These are phyloP conservation scores for Monosporascus sp. DNA, from an alignment of 2,329 filamentous ascomycete species.

Conservation along the genomic window DNA sequence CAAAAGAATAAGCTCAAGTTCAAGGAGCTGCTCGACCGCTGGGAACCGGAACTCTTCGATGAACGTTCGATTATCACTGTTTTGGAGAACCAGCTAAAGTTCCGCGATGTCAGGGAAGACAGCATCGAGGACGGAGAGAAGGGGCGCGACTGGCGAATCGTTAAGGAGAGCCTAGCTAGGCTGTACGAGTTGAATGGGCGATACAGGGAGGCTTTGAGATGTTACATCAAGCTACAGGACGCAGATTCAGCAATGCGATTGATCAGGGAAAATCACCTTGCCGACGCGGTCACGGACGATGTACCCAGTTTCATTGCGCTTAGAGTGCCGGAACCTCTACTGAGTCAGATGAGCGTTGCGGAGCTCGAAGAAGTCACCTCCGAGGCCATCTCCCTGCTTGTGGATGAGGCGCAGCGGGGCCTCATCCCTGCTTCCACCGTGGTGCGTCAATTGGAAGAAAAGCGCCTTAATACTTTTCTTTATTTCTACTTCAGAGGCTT, in stretches of 20 bases:
- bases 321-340: slow-evolving; percentile 68
- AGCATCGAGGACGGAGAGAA: slow-evolving; percentile 67
- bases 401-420: slow-evolving; percentile 85
- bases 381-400: slow-evolving; percentile 80
- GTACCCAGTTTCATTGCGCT: slow-evolving; percentile 84
- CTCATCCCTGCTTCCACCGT: slow-evolving; percentile 75
- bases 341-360: slow-evolving; percentile 56
- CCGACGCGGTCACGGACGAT: slow-evolving; percentile 83
- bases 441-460: slow-evolving; percentile 67
- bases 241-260: slow-evolving; percentile 82
- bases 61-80: slow-evolving; percentile 68
- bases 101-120: slow-evolving; percentile 68
- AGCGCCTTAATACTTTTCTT: slow-evolving; percentile 66
- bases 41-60: slow-evolving; percentile 82
- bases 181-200: slow-evolving; percentile 78
- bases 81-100: slow-evolving; percentile 76
- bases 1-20: slow-evolving; percentile 70
- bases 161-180: slow-evolving; percentile 81
- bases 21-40: slow-evolving; percentile 71
- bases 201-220: slow-evolving; percentile 77
- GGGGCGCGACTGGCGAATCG: slow-evolving; percentile 78
- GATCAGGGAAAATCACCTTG: slow-evolving; percentile 83
- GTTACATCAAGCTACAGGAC: slow-evolving; percentile 87
- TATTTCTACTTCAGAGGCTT: slow-evolving; percentile 88
- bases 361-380: slow-evolving; percentile 76